Conservation (phyloP, 2,329 filamentous ascomycete genomes). For the Samsoniella hepiali region DNA sequence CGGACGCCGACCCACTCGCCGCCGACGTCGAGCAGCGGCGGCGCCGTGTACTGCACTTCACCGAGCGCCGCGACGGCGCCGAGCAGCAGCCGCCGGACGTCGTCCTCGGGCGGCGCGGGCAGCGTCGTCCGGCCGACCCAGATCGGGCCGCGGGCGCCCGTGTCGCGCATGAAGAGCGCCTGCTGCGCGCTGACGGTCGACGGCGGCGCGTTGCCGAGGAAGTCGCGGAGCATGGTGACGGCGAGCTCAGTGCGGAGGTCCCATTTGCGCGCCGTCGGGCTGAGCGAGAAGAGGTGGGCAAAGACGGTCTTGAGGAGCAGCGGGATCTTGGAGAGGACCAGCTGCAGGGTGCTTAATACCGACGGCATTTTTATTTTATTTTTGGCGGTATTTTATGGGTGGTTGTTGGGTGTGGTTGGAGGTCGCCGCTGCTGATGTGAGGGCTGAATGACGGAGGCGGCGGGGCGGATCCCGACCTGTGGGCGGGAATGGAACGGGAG, state of each 20-base stretch:
- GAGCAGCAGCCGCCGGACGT: not conserved
- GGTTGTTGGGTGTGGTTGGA: not conserved
- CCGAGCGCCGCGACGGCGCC: not conserved
- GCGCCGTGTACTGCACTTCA: not conserved
- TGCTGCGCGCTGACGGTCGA: constrained; percentile 16
- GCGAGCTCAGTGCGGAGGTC: constrained; percentile 15
- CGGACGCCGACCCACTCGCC: constrained; percentile 17
- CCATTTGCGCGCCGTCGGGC: constrained; percentile 17
- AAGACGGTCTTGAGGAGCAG: constrained; percentile 10
- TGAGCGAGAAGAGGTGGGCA: constrained; percentile 7
- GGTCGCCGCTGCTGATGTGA: not conserved
- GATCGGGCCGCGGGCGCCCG: constrained; percentile 60
- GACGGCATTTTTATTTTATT: constrained; percentile 3
- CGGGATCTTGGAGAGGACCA: constrained; percentile 11
- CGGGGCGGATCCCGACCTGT: not conserved
- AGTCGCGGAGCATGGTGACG: constrained; percentile 15
- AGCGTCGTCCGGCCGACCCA: constrained; percentile 64
- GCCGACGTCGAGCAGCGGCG: constrained; percentile 1
- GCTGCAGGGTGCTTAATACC: not conserved
- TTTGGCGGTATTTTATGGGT: not conserved
- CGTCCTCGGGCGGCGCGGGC: constrained; percentile 43
- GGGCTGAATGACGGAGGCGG: not conserved
- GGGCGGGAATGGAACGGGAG: not conserved
- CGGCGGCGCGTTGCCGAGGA: constrained; percentile 12
- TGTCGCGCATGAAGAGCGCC: constrained; percentile 29